A percentile compares a stretch with the other conserved stretches of the same genome.
Evolutionary conservation across 1,284 basidiomycete species (phyloP).

Genomic region (Puccinia brachypodii): DNA sequence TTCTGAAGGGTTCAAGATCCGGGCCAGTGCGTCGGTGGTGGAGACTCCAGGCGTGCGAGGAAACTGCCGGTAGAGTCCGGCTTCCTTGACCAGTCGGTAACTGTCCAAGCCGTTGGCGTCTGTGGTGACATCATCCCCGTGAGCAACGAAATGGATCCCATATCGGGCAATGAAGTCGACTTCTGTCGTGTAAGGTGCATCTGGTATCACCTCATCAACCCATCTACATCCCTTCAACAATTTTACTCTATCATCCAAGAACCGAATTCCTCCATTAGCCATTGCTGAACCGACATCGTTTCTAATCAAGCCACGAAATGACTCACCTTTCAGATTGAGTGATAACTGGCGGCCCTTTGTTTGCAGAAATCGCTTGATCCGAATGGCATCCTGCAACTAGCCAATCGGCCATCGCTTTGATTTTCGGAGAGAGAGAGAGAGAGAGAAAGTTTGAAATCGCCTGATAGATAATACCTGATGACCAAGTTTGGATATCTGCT

Average conservation of each 20-base stretch:
- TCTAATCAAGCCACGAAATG: background rate
- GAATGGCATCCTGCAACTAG: slow-evolving; percentile 35
- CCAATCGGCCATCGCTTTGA: slow-evolving; percentile 20
- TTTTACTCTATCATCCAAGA: slow-evolving; percentile 5
- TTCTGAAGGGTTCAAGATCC: slow-evolving; percentile 13
- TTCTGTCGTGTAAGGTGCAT: slow-evolving; percentile 34
- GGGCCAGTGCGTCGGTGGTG: slow-evolving; percentile 23
- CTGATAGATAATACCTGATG: background rate
- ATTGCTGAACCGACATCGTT: too few species aligned
- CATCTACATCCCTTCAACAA: slow-evolving; percentile 33
- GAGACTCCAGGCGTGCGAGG: slow-evolving; percentile 17
- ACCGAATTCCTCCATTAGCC: too few species aligned
- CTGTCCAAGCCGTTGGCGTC: slow-evolving; percentile 34
- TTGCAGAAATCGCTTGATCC: slow-evolving; percentile 25
- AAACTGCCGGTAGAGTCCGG: slow-evolving; percentile 36
- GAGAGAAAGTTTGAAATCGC: background rate
- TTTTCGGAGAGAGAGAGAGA: background rate
- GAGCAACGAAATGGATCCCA: slow-evolving; percentile 33
- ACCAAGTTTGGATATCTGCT: background rate
- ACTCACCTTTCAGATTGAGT: slow-evolving; percentile 28
- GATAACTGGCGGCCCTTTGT: slow-evolving; percentile 32
- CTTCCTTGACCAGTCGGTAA: slow-evolving; percentile 33
- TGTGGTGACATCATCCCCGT: slow-evolving; percentile 34
- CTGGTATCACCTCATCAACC: slow-evolving; percentile 31
- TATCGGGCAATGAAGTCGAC: slow-evolving; percentile 31